phyloP scores from a whole-genome alignment of 176 grass and related monocot species.

The Aechmea fasciata region DNA sequence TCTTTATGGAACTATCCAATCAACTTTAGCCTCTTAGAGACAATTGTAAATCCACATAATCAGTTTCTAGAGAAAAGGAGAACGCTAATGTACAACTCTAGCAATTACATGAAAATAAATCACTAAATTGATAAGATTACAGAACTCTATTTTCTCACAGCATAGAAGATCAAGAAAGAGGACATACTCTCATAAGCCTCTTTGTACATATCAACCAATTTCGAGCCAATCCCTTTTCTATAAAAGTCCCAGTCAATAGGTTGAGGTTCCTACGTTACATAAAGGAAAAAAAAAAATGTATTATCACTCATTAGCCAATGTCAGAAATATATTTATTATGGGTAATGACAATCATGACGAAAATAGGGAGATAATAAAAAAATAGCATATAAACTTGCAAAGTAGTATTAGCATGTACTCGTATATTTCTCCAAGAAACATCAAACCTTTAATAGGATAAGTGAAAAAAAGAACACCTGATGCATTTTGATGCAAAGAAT shows the following conservation, averaged over 20 bases:
- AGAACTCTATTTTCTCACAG: background rate
- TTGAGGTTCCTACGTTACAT: slow-evolving; percentile 52
- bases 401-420: background rate
- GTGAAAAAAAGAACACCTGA: too few species aligned
- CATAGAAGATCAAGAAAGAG: background rate
- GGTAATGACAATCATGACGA: background rate
- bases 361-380: background rate
- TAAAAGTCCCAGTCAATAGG: slow-evolving; percentile 86
- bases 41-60: background rate
- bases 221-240: slow-evolving; percentile 75
- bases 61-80: background rate
- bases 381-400: background rate
- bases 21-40: background rate
- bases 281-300: slow-evolving; percentile 8
- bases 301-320: background rate
- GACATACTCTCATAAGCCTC: slow-evolving; percentile 77
- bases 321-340: background rate
- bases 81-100: background rate
- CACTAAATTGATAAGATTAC: background rate
- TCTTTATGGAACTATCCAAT: background rate
- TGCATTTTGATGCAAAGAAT: too few species aligned
- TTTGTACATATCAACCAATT: slow-evolving; percentile 77
- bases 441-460: too few species aligned
- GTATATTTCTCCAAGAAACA: too few species aligned
- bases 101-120: background rate